Base-by-base conservation (phyloP, 2,329 filamentous ascomycete species). In the Clonostachys sp. region DNA sequence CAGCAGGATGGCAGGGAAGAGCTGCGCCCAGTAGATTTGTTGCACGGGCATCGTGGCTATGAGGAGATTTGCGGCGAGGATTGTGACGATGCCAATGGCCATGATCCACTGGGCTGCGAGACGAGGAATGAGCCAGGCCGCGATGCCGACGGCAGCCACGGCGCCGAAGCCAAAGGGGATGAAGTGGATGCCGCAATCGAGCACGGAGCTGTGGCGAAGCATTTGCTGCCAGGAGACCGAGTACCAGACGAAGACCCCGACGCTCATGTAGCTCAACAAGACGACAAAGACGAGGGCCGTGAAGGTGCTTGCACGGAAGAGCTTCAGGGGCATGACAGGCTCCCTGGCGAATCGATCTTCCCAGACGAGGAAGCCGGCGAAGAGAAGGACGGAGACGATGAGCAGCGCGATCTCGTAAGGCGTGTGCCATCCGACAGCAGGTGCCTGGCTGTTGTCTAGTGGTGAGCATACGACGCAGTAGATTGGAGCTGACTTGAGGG, bases 231-330 rank as follows among this genome's bases (percentile, higher is more conserved):
- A 77, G 5, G 69, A 57, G 2, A 70, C 56, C 42, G 70, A 64
- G 57, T 78, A 79, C 71, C 72, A 79, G 6, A 75, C 56, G 0
- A 65, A 56, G 14, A 71, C 73, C 0, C 73, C 72, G 13, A 73
- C 61, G 1, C 67, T 61, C 73, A 77, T 77, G 56, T 72, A 77
- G 34, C 61, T 67, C 6, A 75, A 52, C 3, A 75, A 55, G 2
- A 72, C 66, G 12, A 72, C 70, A 4, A 72, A 55, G 3, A 76
- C 62, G 5, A 77, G 51, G 0, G 65, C 58, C 1, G 59, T 54
- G 51, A 77, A 74, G 0, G 70, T 71, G 1, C 71, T 71, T 1
- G 71, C 65, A 20, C 56, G 59, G 47, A 71, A 77, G 12, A 77
- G 70, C 5, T 59, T 59, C 1, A 76, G 51, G 0, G 74, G 74